Evolutionary conservation across 1,284 basidiomycete genomes (phyloP).

Genomic region (Volvariella surrecta): DNA sequence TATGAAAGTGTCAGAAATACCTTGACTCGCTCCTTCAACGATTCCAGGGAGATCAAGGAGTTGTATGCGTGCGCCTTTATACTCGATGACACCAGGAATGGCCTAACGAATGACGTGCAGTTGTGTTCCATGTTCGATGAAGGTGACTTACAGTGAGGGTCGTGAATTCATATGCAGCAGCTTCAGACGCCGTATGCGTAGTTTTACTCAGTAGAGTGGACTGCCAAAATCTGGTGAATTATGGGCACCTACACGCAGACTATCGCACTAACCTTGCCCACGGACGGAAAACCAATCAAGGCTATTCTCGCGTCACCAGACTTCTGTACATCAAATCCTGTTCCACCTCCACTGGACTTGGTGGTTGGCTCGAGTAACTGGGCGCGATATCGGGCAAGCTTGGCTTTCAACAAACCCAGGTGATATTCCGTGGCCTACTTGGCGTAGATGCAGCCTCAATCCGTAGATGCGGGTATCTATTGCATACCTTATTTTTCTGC

Average conservation of each 20-base stretch:
- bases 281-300: conserved; percentile 91
- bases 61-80: conserved; percentile 89
- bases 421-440: conserved; percentile 87
- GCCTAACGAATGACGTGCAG: conserved; percentile 38
- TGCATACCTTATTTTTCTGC: conserved; percentile 80
- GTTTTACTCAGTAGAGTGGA: conserved; percentile 89
- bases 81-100: conserved; percentile 91
- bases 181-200: conserved; percentile 84
- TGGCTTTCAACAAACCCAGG: conserved; percentile 82
- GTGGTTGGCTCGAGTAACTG: conserved; percentile 82
- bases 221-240: conserved; percentile 26
- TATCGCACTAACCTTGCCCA: conserved; percentile 62
- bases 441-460: conserved; percentile 8
- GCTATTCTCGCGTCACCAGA: conserved; percentile 91
- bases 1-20: background rate
- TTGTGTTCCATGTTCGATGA: background rate
- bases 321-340: conserved; percentile 92
- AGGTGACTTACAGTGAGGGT: conserved; percentile 65
- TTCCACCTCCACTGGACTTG: conserved; percentile 76
- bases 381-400: conserved; percentile 85
- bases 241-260: background rate
- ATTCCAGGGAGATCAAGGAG: conserved; percentile 96
- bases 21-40: conserved; percentile 92
- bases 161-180: conserved; percentile 95
- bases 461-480: conserved; percentile 1